Percentiles rank a stretch among this genome's conserved stretches.
phyloP scores from a whole-genome alignment of 805 yeast species.

The Alloascoidea africana region DNA sequence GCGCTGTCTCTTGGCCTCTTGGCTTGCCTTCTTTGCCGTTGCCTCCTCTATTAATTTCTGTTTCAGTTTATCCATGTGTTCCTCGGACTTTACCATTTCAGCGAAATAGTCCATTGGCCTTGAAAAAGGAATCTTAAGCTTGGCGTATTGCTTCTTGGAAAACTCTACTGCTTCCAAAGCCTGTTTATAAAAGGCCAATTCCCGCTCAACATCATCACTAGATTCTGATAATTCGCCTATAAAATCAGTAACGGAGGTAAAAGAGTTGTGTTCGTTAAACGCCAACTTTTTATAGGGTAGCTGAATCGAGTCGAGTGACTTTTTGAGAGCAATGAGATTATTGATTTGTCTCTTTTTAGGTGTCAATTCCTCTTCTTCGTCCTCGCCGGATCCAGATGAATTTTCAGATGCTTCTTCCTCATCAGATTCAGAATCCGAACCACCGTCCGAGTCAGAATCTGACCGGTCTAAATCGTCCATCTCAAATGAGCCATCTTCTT shows the following conservation, averaged over 20 bases:
- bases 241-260: conserved; percentile 43
- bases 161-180: conserved; percentile 49
- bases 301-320: conserved; percentile 15
- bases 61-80: conserved; percentile 92
- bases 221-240: conserved; percentile 67
- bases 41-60: conserved; percentile 64
- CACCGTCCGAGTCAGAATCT: neutral
- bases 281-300: conserved; percentile 46
- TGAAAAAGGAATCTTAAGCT: conserved; percentile 69
- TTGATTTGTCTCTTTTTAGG: neutral
- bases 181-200: conserved; percentile 88
- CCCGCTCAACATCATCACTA: conserved; percentile 92
- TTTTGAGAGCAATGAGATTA: conserved; percentile 10
- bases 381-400: no score
- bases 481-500: neutral
- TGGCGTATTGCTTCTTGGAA: conserved; percentile 53
- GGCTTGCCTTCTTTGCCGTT: conserved; percentile 63
- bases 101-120: conserved; percentile 96
- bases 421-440: neutral
- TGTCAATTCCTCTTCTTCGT: neutral
- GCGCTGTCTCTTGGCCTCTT: conserved; percentile 90
- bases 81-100: conserved; percentile 96
- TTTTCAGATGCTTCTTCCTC: conserved; percentile 1
- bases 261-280: conserved; percentile 73
- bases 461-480: neutral